phyloP scores from a whole-genome alignment of 345 rosid species.

The Hypericum androsaemum region DNA sequence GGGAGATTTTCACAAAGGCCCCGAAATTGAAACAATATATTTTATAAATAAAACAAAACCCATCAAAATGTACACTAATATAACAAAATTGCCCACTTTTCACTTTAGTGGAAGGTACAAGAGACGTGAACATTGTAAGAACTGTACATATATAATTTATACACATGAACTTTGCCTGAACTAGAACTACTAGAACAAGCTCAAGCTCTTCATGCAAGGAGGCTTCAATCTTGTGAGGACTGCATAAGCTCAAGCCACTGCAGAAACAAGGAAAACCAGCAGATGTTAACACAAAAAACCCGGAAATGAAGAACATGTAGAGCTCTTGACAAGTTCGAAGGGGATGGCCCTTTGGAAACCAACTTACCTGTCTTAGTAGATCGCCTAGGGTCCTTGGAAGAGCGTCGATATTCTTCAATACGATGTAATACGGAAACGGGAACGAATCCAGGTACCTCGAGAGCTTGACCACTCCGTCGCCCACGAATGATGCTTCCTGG shows the following conservation, averaged over 20 bases:
- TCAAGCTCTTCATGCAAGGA: background rate
- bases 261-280: conserved; percentile 5
- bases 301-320: background rate
- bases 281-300: background rate
- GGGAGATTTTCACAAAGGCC: no score
- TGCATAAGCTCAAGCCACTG: conserved; percentile 99
- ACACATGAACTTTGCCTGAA: no score
- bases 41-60: no score
- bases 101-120: no score
- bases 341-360: background rate
- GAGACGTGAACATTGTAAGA: no score
- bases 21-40: no score
- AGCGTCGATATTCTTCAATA: conserved; percentile 68
- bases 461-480: conserved; percentile 31
- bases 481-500: conserved; percentile 46
- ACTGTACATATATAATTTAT: no score
- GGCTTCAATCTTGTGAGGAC: conserved; percentile 36
- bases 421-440: conserved; percentile 82
- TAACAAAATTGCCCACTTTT: no score
- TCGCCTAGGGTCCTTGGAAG: conserved; percentile 83
- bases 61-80: no score
- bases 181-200: no score
- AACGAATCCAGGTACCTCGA: conserved; percentile 69
- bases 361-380: conserved; percentile 75
- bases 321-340: no score